A percentile compares a stretch with the other conserved stretches of the same genome.
Conservation (phyloP, 2,329 filamentous ascomycete genomes). For the Xylaria sp. region DNA sequence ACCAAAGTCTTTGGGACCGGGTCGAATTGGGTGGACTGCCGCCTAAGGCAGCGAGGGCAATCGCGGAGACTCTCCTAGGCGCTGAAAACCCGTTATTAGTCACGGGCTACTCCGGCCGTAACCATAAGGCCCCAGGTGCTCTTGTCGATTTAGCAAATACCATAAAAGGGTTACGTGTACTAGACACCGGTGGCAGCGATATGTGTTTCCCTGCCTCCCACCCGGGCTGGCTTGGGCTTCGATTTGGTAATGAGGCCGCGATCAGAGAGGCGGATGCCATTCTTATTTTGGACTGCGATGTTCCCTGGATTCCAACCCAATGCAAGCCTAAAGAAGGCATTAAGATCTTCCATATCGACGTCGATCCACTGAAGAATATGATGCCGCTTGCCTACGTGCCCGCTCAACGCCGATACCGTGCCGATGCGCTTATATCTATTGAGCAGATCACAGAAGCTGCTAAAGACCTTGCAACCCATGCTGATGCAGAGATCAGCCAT, state of each 20-base stretch:
- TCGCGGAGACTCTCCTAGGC: slow-evolving; percentile 70
- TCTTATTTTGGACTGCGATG: slow-evolving; percentile 86
- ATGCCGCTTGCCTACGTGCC: slow-evolving; percentile 80
- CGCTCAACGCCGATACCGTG: slow-evolving; percentile 72
- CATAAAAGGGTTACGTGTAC: slow-evolving; percentile 74
- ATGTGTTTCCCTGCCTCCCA: slow-evolving; percentile 84
- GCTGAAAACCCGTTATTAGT: slow-evolving; percentile 76
- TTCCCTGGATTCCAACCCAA: slow-evolving; percentile 90
- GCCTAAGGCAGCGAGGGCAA: slow-evolving; percentile 63
- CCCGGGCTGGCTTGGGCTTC: slow-evolving; percentile 74
- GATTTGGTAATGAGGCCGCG: slow-evolving; percentile 77
- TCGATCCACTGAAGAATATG: slow-evolving; percentile 75
- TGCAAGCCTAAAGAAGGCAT: slow-evolving; percentile 65
- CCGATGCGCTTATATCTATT: slow-evolving; percentile 72
- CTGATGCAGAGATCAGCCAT: slow-evolving; percentile 52
- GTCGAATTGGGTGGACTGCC: slow-evolving; percentile 73
- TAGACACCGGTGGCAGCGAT: slow-evolving; percentile 81
- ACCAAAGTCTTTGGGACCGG: slow-evolving; percentile 76
- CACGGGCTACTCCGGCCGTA: slow-evolving; percentile 77
- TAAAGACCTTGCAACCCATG: slow-evolving; percentile 55
- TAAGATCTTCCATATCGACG: slow-evolving; percentile 71
- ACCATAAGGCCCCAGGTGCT: slow-evolving; percentile 69
- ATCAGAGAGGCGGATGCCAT: slow-evolving; percentile 86
- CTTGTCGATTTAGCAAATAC: slow-evolving; percentile 75
- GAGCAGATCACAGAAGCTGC: slow-evolving; percentile 73